Evolutionary conservation across 257 asterid genomes (phyloP), one percentile per base, ranked within the genome.

Genomic region (Forsythia suspensa): DNA sequence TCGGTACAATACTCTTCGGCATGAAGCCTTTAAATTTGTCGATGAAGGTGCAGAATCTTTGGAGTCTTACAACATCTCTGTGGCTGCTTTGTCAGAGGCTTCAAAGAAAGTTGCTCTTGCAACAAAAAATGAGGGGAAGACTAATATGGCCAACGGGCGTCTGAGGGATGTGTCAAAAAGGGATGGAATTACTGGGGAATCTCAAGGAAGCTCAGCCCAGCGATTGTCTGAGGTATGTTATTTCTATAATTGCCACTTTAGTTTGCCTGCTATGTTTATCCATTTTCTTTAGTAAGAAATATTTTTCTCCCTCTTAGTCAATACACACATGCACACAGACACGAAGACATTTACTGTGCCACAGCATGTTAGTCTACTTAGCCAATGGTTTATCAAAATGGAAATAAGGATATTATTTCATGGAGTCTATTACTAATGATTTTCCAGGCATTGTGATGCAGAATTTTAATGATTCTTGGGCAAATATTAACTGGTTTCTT

Each of bases 11-110:
- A 89, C 91, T 24, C 93, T 96, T 68, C 87, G 98, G 82, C 98
- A 92, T 59, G 97, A 89, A 85, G 99, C 95, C 34, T 87, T 94
- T 76, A 96, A 92, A 83, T 86, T 92, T 84, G 97, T 91, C 7
- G 95, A 94, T 70, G 95, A 91, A 84, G 98, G 97, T 80, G 94
- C 94, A 3, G 92, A 88, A 80, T 84, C 99, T 36, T 83, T 80
- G n/a, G 90, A 89, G 5, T 80, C 92, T 36, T 94, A 90, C 71
- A 80, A 73, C 74, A 88, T 85, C 3, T 96, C 97, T 61, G 79
- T 90, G 89, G 89, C 88, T 88, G 97, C 97, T 83, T 75, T 96
- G 80, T 91, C 75, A 41, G 96, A 90, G 77, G 99, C 98, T 88
- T 82, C 91, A 34, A 85, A 84, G 76, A 91, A 90, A 86, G 91